Conservation (phyloP, 2,329 filamentous ascomycete species). For the Fusarium dlaminii region DNA sequence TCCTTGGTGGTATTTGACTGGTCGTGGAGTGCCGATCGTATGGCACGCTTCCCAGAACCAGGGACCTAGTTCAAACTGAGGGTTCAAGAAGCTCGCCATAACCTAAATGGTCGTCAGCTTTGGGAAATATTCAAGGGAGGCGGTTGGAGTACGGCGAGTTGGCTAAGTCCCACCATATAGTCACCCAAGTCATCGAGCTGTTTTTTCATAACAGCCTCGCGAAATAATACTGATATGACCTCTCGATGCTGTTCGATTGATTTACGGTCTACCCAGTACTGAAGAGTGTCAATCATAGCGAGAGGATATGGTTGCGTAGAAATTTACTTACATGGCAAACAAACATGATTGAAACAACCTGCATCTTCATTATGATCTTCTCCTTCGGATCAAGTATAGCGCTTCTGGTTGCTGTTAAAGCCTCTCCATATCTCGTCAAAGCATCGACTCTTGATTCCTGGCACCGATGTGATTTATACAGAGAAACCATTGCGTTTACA, state of each 20-base stretch:
- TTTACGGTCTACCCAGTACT: conserved; percentile 35
- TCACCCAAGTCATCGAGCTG: conserved; percentile 17
- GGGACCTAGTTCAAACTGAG: conserved; percentile 17
- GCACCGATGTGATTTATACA: conserved; percentile 20
- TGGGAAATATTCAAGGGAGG: fast-evolving
- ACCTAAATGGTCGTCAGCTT: not conserved
- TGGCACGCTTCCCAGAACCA: conserved; percentile 40
- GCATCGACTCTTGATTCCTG: conserved; percentile 16
- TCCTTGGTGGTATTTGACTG: conserved; percentile 24
- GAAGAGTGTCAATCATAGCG: not conserved
- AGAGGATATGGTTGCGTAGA: fast-evolving
- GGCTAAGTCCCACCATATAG: conserved; percentile 28
- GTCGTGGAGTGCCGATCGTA: conserved; percentile 4
- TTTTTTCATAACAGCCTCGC: conserved; percentile 19
- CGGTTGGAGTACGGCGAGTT: conserved; percentile 18
- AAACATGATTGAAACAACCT: conserved; percentile 24
- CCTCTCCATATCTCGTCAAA: conserved; percentile 22
- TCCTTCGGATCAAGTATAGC: conserved; percentile 2
- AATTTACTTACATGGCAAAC: conserved; percentile 26
- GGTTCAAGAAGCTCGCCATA: conserved; percentile 30
- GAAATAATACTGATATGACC: conserved; percentile 26
- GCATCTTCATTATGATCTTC: conserved; percentile 25
- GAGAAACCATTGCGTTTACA: conserved; percentile 25
- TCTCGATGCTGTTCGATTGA: conserved; percentile 8
- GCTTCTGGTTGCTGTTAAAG: conserved; percentile 12